These are phyloP conservation scores for Neurospora sp. DNA, from an alignment of 495 filamentous ascomycete species.

Conservation along the genomic window DNA sequence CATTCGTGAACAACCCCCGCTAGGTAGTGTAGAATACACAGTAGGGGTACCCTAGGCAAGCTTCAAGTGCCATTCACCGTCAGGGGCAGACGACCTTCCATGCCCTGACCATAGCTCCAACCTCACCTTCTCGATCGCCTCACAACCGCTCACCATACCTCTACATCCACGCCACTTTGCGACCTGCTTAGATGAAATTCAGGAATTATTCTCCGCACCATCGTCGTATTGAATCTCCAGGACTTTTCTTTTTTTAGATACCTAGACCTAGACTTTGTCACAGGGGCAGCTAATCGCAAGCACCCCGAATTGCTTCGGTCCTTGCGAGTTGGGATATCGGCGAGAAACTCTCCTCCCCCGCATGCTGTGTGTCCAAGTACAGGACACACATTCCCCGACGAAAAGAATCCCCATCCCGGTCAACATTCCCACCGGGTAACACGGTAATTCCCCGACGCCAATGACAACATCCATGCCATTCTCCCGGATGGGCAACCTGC, in stretches of 20 bases:
- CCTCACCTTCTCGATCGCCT: neutral
- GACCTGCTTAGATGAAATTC: neutral
- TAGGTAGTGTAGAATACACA: neutral
- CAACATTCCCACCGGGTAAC: neutral
- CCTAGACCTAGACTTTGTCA: neutral
- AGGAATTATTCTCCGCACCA: neutral
- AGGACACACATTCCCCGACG: neutral
- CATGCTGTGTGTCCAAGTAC: neutral
- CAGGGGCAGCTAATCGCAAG: neutral
- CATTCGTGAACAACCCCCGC: neutral
- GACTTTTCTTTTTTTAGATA: neutral
- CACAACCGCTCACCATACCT: neutral
- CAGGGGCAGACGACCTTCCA: neutral
- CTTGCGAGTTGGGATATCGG: neutral
- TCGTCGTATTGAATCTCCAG: neutral
- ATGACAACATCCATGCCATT: neutral
- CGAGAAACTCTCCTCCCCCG: neutral
- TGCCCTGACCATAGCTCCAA: neutral
- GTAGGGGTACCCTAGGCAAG: neutral
- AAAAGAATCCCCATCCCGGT: neutral
- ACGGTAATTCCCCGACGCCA: neutral
- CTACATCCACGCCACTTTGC: neutral
- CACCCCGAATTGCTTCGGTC: neutral
- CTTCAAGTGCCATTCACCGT: neutral
- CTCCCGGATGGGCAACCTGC: constrained; percentile 19